Conservation (phyloP, 257 asterid genomes). For the Orobanche coerulescens region DNA sequence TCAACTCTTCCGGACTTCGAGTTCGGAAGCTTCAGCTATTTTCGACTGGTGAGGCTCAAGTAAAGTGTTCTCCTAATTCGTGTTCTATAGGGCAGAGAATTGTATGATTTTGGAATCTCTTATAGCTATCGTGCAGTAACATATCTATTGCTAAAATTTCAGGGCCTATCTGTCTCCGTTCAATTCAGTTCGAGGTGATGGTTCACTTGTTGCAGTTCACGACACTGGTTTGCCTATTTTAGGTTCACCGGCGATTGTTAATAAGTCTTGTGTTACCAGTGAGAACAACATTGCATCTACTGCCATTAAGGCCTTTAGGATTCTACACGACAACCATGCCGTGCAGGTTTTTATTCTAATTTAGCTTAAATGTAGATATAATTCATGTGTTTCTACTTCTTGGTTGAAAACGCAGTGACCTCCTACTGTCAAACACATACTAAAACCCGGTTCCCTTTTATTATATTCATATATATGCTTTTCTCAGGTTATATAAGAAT, state of each 20-base stretch:
- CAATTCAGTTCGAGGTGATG: conserved; percentile 19
- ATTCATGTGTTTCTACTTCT: not conserved
- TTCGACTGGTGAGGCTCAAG: no score
- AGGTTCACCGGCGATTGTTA: conserved; percentile 12
- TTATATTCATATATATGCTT: not conserved
- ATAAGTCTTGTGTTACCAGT: conserved; percentile 4
- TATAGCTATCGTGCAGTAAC: not conserved
- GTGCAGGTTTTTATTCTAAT: conserved; percentile 29
- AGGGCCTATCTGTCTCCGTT: conserved; percentile 38
- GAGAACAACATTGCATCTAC: conserved; percentile 13
- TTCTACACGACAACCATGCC: conserved; percentile 29
- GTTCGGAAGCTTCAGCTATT: not conserved
- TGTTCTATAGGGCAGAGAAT: no score
- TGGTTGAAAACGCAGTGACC: not conserved
- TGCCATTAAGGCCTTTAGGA: conserved; percentile 34
- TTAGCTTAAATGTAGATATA: not conserved
- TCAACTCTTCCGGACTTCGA: no score
- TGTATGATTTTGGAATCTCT: not conserved
- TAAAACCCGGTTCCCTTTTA: not conserved
- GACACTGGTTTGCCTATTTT: conserved; percentile 16
- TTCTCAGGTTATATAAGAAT: not conserved
- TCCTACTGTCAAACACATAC: not conserved
- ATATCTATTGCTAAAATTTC: conserved; percentile 13
- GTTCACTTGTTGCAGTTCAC: conserved; percentile 2
- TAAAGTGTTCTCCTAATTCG: no score